Conservation (phyloP, 2,329 filamentous ascomycete species). For the Epichloe baconii region DNA sequence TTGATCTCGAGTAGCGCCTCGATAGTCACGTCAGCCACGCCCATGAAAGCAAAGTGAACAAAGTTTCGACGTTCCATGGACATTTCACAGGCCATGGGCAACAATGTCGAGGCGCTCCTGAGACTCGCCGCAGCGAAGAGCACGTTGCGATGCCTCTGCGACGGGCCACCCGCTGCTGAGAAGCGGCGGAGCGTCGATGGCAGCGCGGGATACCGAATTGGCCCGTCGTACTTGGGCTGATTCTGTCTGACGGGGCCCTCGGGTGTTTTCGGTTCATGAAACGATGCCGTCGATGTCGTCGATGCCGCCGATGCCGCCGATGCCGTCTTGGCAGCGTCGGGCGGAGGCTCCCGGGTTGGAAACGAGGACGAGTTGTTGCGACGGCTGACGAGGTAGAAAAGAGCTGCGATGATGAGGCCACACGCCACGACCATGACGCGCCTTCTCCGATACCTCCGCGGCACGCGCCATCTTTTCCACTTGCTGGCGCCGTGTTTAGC, state of each 20-base stretch:
- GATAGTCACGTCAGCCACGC: constrained; percentile 56
- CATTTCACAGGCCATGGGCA: constrained; percentile 86
- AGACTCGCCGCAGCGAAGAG: constrained; percentile 68
- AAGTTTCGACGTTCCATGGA: constrained; percentile 51
- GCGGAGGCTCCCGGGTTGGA: background rate
- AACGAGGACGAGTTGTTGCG: constrained; percentile 14
- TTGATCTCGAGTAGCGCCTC: constrained; percentile 63
- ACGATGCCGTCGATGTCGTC: background rate
- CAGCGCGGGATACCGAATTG: constrained; percentile 55
- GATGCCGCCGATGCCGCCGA: background rate
- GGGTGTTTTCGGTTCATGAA: background rate
- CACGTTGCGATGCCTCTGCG: constrained; percentile 51
- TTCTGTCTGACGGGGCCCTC: background rate
- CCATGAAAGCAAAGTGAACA: constrained; percentile 73
- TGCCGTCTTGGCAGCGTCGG: background rate
- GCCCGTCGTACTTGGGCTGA: constrained; percentile 45
- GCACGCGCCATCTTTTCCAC: constrained; percentile 30
- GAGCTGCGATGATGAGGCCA: constrained; percentile 30
- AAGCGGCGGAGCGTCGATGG: constrained; percentile 49
- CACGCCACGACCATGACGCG: constrained; percentile 35
- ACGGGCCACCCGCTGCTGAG: constrained; percentile 36
- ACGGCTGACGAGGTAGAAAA: constrained; percentile 36
- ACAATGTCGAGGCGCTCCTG: constrained; percentile 55
- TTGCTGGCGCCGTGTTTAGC: constrained; percentile 10
- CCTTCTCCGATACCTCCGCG: constrained; percentile 39